A percentile compares a stretch with the other conserved stretches of the same genome.
These are phyloP conservation scores for Aspergillus nidulans DNA, from an alignment of 495 filamentous ascomycete species.

Conservation along the genomic window DNA sequence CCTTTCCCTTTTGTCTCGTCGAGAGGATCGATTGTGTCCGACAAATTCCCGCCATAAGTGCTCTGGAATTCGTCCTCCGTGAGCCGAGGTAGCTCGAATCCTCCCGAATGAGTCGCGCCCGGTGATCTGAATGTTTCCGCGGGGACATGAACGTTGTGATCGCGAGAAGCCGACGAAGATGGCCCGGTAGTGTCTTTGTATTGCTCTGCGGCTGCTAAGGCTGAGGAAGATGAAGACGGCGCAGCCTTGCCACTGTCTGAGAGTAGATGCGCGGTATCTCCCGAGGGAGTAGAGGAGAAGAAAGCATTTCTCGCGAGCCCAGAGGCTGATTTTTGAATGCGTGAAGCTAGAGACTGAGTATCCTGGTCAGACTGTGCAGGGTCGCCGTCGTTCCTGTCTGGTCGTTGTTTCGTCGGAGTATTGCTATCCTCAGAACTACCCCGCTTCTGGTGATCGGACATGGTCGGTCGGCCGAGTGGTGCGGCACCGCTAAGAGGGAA, in stretches of 20 bases:
- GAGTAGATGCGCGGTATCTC: conserved; percentile 26
- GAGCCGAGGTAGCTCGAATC: conserved; percentile 23
- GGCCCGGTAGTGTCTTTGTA: conserved; percentile 9
- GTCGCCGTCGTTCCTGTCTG: conserved; percentile 7
- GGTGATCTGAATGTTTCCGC: conserved; percentile 23
- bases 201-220: conserved; percentile 17
- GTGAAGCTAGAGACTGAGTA: conserved; percentile 26
- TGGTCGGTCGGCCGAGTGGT: conserved; percentile 6
- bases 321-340: conserved; percentile 38
- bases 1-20: conserved; percentile 28
- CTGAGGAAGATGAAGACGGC: conserved; percentile 17
- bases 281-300: conserved; percentile 13
- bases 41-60: conserved; percentile 4
- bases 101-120: conserved; percentile 12
- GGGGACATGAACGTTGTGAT: background rate
- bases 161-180: conserved; percentile 8
- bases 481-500: background rate
- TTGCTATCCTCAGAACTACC: conserved; percentile 17
- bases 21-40: background rate
- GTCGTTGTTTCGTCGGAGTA: conserved; percentile 2
- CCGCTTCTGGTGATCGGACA: conserved; percentile 22
- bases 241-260: conserved; percentile 24
- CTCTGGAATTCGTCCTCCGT: conserved; percentile 32
- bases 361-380: conserved; percentile 1
- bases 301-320: conserved; percentile 32